Base-by-base conservation (phyloP, 768 basidiomycete species). In the Macrolepiota dolichaula region DNA sequence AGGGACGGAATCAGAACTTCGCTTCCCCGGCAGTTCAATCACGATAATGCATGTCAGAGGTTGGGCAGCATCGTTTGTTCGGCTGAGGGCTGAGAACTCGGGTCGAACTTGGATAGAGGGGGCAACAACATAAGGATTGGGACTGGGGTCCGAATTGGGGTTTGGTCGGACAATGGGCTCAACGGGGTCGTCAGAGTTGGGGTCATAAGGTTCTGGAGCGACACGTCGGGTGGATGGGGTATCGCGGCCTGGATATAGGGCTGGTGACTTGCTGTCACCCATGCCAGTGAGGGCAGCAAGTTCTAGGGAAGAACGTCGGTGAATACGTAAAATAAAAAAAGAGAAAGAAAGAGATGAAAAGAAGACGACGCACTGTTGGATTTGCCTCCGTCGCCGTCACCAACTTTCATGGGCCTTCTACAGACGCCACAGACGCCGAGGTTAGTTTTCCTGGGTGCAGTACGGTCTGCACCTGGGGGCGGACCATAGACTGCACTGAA, bases 371-470 rank as follows among this genome's bases (percentile, higher is more conserved):
- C 81, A 97, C 96, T 98, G 79, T 96, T 96, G 36, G 85, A 88
- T 77, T 91, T 93, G 62, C 87, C 86, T 10, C 85, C 84, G 68
- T 93, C 92, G 25, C 91, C 90, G 61, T 96, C 94, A 24, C 89
- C 90, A 15, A 99, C 83, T 70, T 94, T 94, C 97, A 99, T 98
- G 17, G 95, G 95, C 35, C 95, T 83, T 67, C 97, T 82, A 71
- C 97, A 99, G 2, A 98, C 94, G 40, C 97, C 97, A 66, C 97
- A 99, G 17, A 99, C 92, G 19, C 97, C 97, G 24, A 97, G 78
- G 70, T 92, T 89, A 50, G 91, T 79, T 75, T 91, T 86, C 72
- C 85, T 78, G 27, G 89, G 80, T 6, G 84, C 72, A 55, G 85
- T 71, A 53, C 81, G 75, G 67, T 76, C 83, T 66, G 83, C 81